These are phyloP conservation scores for Galeopsis tetrahit DNA, from an alignment of 257 asterid genomes.

Conservation along the genomic window DNA sequence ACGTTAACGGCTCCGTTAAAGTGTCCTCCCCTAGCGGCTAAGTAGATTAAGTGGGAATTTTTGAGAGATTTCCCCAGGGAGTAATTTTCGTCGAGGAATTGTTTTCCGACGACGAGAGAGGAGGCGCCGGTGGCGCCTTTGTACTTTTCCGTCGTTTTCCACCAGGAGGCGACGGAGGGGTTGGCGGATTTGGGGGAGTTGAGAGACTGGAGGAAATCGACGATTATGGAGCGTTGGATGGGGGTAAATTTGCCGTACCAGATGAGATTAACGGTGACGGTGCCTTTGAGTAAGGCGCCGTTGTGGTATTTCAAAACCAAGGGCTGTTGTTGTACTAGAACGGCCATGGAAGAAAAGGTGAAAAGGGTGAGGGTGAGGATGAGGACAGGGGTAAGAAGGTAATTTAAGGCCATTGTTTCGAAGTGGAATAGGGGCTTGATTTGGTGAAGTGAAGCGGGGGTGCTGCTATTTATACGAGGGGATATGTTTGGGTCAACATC, in stretches of 20 bases:
- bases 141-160: conserved; percentile 67
- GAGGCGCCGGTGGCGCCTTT: conserved; percentile 55
- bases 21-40: conserved; percentile 70
- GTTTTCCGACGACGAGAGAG: conserved; percentile 50
- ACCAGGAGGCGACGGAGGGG: conserved; percentile 69
- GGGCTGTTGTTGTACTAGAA: conserved; percentile 58
- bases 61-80: conserved; percentile 63
- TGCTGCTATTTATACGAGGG: conserved; percentile 36
- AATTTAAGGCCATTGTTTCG: conserved; percentile 36
- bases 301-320: conserved; percentile 59
- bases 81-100: conserved; percentile 54
- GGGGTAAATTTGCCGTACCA: conserved; percentile 77
- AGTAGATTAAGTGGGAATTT: conserved; percentile 45
- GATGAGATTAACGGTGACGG: conserved; percentile 56
- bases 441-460: neutral
- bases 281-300: conserved; percentile 61
- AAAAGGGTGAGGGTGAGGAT: conserved; percentile 35
- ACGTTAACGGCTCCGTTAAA: conserved; percentile 54
- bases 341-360: conserved; percentile 48
- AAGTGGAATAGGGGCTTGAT: neutral
- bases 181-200: conserved; percentile 30
- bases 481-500: conserved; percentile 45
- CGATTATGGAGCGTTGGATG: conserved; percentile 56
- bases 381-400: conserved; percentile 36
- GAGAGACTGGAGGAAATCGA: conserved; percentile 64